Conservation (phyloP, 2,329 filamentous ascomycete species). For the Ilyonectria destructans region DNA sequence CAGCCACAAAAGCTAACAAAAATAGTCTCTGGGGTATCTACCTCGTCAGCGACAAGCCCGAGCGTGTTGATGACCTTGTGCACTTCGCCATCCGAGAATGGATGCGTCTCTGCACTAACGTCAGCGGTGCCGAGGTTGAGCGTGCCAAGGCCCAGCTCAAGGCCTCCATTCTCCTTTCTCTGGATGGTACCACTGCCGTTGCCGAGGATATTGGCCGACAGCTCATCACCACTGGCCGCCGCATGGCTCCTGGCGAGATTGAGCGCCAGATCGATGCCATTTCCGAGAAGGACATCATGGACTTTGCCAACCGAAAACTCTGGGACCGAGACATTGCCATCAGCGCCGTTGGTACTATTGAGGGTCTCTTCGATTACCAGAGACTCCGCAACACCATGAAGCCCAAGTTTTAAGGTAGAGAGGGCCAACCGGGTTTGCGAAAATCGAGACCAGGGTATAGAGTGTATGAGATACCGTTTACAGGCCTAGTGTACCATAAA, state of each 20-base stretch:
- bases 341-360: constrained; percentile 92
- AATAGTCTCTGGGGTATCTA: constrained; percentile 99
- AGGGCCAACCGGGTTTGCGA: constrained; percentile 51
- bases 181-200: constrained; percentile 96
- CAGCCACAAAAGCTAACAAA: constrained; percentile 44
- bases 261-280: constrained; percentile 92
- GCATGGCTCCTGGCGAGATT: constrained; percentile 93
- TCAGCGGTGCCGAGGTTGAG: constrained; percentile 92
- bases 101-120: constrained; percentile 92
- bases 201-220: constrained; percentile 99
- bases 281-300: constrained; percentile 97
- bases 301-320: constrained; percentile 93
- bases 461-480: constrained; percentile 71
- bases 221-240: constrained; percentile 96
- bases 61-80: constrained; percentile 92
- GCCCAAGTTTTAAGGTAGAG: constrained; percentile 75
- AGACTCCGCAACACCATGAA: constrained; percentile 88
- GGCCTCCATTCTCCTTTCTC: constrained; percentile 95
- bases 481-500: constrained; percentile 71
- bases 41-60: constrained; percentile 92
- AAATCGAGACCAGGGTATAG: constrained; percentile 64
- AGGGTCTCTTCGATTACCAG: constrained; percentile 87
- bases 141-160: constrained; percentile 99
- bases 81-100: constrained; percentile 99
- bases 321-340: constrained; percentile 99